Evolutionary conservation across 805 yeast genomes (phyloP).

Genomic region (Ogataea degrootiae): DNA sequence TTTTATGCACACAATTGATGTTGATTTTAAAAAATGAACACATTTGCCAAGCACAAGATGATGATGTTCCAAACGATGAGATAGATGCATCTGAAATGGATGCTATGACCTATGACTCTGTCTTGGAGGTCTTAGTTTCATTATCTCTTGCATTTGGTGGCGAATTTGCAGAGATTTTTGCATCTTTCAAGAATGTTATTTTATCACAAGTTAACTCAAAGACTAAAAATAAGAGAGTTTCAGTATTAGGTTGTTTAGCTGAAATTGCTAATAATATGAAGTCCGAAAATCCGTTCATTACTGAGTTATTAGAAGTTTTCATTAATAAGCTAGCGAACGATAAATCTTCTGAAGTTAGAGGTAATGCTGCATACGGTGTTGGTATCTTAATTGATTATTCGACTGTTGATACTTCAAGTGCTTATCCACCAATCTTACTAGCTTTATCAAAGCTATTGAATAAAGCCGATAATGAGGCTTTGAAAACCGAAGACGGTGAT

Average conservation of each 20-base stretch:
- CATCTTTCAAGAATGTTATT: constrained; percentile 63
- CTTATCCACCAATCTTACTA: constrained; percentile 64
- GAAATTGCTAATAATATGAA: constrained; percentile 80
- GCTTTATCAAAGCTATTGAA: constrained; percentile 66
- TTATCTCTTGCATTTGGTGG: constrained; percentile 72
- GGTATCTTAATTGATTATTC: constrained; percentile 66
- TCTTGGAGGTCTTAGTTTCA: constrained; percentile 78
- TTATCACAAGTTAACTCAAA: constrained; percentile 53
- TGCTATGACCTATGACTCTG: constrained; percentile 75
- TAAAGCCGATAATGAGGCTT: constrained; percentile 70
- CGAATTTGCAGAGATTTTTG: constrained; percentile 69
- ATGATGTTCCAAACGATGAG: constrained; percentile 32
- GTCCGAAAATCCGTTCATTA: constrained; percentile 56
- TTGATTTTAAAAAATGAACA: constrained; percentile 77
- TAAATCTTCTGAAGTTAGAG: constrained; percentile 81
- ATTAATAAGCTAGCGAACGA: constrained; percentile 65
- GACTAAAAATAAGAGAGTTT: constrained; percentile 70
- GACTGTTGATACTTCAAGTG: constrained; percentile 49
- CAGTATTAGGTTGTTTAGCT: constrained; percentile 85
- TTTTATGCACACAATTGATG: constrained; percentile 66
- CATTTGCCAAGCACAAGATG: constrained; percentile 74
- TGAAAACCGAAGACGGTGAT: constrained; percentile 57
- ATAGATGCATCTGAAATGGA: constrained; percentile 52
- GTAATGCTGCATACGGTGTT: constrained; percentile 94
- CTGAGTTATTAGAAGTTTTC: constrained; percentile 68